These are phyloP conservation scores for Begonia fuchsioides DNA, from an alignment of 306 rosid species.

Conservation along the genomic window DNA sequence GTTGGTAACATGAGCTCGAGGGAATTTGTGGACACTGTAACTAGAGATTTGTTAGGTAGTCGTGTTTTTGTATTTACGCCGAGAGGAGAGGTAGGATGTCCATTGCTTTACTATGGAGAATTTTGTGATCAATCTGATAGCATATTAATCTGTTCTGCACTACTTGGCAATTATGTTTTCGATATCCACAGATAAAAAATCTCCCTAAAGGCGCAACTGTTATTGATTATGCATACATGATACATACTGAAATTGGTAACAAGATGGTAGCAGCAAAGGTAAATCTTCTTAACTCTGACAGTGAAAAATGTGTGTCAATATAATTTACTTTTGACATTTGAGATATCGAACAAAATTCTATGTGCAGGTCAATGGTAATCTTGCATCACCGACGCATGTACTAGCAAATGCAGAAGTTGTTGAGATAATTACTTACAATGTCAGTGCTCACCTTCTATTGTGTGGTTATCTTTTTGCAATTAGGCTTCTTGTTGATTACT, in stretches of 20 bases:
- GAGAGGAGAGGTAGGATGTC: constrained; percentile 74
- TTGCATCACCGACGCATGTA: constrained; percentile 66
- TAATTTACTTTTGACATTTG: not conserved
- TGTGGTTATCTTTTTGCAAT: constrained; percentile 6
- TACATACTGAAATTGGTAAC: constrained; percentile 98
- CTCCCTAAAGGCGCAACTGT: constrained; percentile 92
- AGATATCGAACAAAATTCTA: constrained; percentile 13
- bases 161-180: constrained; percentile 7
- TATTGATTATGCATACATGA: constrained; percentile 95
- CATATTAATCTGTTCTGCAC: constrained; percentile 1
- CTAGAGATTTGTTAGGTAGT: constrained; percentile 91
- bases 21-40: constrained; percentile 91
- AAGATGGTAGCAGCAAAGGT: constrained; percentile 99
- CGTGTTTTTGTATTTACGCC: constrained; percentile 98
- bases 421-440: constrained; percentile 94
- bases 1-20: constrained; percentile 99
- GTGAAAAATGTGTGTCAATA: not conserved
- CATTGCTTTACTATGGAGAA: constrained; percentile 4
- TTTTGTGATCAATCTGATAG: not conserved
- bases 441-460: constrained; percentile 28
- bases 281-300: constrained; percentile 9
- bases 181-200: constrained; percentile 62
- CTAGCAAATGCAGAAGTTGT: constrained; percentile 99
- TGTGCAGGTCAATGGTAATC: constrained; percentile 92
- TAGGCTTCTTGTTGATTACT: not conserved